Evolutionary conservation across 768 basidiomycete species (phyloP).

Genomic region (Boletus insuetus): DNA sequence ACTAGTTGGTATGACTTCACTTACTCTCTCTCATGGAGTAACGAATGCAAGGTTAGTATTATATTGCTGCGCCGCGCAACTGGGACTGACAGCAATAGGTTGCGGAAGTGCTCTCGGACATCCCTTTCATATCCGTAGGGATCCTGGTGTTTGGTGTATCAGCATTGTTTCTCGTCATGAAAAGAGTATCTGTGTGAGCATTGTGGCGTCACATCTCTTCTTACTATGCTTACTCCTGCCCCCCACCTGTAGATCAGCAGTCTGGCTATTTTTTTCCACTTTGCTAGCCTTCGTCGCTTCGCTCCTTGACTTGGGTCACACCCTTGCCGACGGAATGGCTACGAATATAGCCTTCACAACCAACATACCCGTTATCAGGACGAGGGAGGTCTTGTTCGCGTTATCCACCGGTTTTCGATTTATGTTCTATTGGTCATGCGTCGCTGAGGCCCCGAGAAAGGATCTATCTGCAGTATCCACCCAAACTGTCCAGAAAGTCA

Average conservation of each 20-base stretch:
- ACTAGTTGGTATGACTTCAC: conserved; percentile 23
- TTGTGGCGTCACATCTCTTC: not conserved
- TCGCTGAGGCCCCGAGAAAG: conserved; percentile 51
- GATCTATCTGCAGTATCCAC: conserved; percentile 28
- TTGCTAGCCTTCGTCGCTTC: conserved; percentile 61
- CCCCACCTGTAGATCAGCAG: conserved; percentile 35
- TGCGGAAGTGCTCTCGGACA: conserved; percentile 55
- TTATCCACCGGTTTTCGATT: conserved; percentile 58
- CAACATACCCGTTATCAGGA: conserved; percentile 38
- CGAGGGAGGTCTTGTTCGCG: conserved; percentile 59
- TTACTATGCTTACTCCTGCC: not conserved
- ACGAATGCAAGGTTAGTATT: conserved; percentile 44
- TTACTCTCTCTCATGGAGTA: conserved; percentile 37
- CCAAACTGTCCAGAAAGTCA: conserved; percentile 8
- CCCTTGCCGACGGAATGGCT: conserved; percentile 41
- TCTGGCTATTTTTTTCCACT: conserved; percentile 56
- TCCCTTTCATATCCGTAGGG: conserved; percentile 66
- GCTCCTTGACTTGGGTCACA: conserved; percentile 58
- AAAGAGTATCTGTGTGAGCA: conserved; percentile 51
- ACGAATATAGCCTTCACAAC: conserved; percentile 19
- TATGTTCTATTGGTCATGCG: conserved; percentile 68
- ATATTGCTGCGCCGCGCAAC: not conserved
- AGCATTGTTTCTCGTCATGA: conserved; percentile 52
- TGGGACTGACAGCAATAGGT: conserved; percentile 37
- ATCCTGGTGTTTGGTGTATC: conserved; percentile 62